phyloP scores from a whole-genome alignment of 169 alveolate genomes.

The Eimeria tenella region DNA sequence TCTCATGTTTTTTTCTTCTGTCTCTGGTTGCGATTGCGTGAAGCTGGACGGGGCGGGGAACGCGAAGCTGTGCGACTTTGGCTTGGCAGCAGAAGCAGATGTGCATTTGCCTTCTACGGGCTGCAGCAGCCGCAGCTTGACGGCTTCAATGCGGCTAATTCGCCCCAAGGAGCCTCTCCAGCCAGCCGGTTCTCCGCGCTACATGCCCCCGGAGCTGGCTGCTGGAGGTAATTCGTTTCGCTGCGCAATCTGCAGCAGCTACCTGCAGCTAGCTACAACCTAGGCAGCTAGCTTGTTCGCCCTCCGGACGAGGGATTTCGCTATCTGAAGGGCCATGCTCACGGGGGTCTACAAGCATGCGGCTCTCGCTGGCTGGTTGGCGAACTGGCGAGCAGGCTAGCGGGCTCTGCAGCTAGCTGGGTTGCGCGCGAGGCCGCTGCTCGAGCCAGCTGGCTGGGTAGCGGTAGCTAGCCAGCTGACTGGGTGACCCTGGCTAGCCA shows the following conservation, averaged over 20 bases:
- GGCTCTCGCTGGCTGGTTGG: background rate
- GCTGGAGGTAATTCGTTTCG: background rate
- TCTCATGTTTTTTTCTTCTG: background rate
- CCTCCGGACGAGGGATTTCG: background rate
- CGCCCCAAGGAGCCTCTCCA: background rate
- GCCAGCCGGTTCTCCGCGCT: constrained; percentile 41
- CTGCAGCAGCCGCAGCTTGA: background rate
- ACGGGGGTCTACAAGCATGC: background rate
- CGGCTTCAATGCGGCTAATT: background rate
- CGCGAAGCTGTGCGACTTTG: constrained; percentile 41
- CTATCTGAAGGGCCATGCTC: too few relatives aligned
- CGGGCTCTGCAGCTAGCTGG: too few relatives aligned
- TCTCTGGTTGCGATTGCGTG: background rate
- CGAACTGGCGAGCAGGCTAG: too few relatives aligned
- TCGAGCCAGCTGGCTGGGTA: too few relatives aligned
- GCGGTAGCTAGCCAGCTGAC: background rate
- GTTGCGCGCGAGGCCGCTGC: too few relatives aligned
- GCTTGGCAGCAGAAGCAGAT: constrained; percentile 23
- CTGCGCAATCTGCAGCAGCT: background rate
- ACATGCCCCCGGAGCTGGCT: constrained; percentile 40
- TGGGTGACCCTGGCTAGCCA: background rate
- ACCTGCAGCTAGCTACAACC: background rate
- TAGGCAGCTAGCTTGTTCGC: background rate
- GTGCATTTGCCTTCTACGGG: background rate
- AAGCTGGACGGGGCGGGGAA: constrained; percentile 20